Evolutionary conservation across 345 rosid species (phyloP).

Genomic region (Populus euphratica): DNA sequence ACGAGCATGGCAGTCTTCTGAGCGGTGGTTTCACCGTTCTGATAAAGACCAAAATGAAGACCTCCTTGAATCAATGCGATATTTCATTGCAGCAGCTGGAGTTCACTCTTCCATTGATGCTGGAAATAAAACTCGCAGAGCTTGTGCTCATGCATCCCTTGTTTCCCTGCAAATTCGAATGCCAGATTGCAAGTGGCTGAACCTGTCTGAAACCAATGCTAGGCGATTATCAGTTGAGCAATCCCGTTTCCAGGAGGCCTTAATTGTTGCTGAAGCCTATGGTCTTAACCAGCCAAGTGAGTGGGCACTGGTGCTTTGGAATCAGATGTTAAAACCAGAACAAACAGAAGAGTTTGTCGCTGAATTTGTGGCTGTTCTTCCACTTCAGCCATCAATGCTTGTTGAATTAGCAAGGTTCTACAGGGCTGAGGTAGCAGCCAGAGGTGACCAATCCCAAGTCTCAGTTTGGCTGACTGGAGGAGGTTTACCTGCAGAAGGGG

Average conservation of each 20-base stretch:
- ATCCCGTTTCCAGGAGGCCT: conserved; percentile 87
- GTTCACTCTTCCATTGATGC: conserved; percentile 90
- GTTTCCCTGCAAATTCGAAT: conserved; percentile 94
- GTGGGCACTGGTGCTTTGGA: conserved; percentile 96
- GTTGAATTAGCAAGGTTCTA: conserved; percentile 77
- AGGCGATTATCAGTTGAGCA: conserved; percentile 84
- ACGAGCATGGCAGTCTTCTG: conserved; percentile 67
- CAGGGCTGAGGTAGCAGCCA: conserved; percentile 83
- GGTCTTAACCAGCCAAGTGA: conserved; percentile 90
- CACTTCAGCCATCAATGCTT: conserved; percentile 86
- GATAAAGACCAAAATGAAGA: conserved; percentile 93
- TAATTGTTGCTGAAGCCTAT: conserved; percentile 96
- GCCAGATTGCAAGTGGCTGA: conserved; percentile 92
- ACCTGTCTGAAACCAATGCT: conserved; percentile 81
- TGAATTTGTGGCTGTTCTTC: conserved; percentile 91
- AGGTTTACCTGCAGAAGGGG: conserved; percentile 94
- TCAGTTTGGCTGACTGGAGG: conserved; percentile 94
- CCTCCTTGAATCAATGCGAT: conserved; percentile 87
- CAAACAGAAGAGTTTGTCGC: conserved; percentile 84
- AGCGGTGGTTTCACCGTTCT: conserved; percentile 67
- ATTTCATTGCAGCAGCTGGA: conserved; percentile 94
- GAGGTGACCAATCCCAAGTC: conserved; percentile 94
- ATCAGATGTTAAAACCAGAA: conserved; percentile 91
- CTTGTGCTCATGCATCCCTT: conserved; percentile 89
- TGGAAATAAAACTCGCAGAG: conserved; percentile 80